A percentile compares a stretch with the other conserved stretches of the same genome.
Conservation (phyloP, 148 eudicot species). For the Vaccinium myrtillus region DNA sequence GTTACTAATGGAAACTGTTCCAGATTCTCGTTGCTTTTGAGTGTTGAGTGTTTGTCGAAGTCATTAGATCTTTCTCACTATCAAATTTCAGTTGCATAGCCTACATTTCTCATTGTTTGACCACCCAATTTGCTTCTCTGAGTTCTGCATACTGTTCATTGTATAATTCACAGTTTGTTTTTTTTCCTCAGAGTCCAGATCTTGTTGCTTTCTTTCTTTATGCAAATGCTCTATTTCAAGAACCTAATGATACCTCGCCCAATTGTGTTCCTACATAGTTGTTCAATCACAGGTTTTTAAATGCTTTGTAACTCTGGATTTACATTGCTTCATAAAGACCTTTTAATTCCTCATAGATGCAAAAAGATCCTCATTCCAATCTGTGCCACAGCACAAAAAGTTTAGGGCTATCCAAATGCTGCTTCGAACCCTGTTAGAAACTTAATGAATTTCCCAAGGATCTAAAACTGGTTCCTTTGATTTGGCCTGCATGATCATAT, state of each 20-base stretch:
- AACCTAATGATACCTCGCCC: neutral
- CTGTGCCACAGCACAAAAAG: neutral
- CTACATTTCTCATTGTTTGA: neutral
- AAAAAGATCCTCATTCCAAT: neutral
- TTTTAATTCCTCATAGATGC: neutral
- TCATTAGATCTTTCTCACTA: neutral
- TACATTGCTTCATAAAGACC: neutral
- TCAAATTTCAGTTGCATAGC: slow-evolving; percentile 12
- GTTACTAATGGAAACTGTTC: neutral
- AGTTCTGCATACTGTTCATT: neutral
- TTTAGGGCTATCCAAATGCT: slow-evolving; percentile 7
- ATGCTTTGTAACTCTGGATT: neutral
- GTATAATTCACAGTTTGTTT: neutral
- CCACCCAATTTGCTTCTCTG: neutral
- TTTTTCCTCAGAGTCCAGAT: neutral
- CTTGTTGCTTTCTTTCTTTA: neutral
- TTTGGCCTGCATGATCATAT: neutral
- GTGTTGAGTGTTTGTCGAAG: neutral
- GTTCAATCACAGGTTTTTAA: neutral
- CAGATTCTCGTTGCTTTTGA: neutral
- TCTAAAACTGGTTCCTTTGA: neutral
- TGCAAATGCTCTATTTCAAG: neutral
- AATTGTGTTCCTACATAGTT: neutral
- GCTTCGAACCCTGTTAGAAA: neutral
- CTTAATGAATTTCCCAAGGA: slow-evolving; percentile 1